These are phyloP conservation scores for Raffaelea deltoideospora DNA, from an alignment of 2,329 filamentous ascomycete species.

Conservation along the genomic window DNA sequence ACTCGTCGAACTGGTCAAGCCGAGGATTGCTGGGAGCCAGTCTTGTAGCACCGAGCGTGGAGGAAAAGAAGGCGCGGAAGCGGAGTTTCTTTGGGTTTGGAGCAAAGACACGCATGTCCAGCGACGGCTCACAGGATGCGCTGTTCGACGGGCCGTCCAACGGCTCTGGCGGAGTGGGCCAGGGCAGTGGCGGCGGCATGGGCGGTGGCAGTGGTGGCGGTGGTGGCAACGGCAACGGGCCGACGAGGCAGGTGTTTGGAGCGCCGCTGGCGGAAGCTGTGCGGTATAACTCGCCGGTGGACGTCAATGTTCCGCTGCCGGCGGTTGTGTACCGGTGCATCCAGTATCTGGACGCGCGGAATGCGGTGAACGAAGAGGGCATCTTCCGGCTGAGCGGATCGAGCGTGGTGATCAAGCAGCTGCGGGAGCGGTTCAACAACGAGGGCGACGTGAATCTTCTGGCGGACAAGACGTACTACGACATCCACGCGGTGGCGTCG, in stretches of 20 bases:
- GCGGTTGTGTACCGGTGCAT: conserved; percentile 92
- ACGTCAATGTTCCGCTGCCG: conserved; percentile 62
- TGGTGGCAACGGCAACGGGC: conserved; percentile 18
- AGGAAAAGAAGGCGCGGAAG: conserved; percentile 74
- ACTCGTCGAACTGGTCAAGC: conserved; percentile 65
- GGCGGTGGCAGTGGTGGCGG: conserved; percentile 31
- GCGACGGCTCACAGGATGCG: conserved; percentile 38
- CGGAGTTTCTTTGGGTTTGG: conserved; percentile 59
- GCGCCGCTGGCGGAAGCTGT: conserved; percentile 76
- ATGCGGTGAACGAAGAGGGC: conserved; percentile 74
- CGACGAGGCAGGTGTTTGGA: conserved; percentile 64
- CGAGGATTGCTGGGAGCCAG: conserved; percentile 19
- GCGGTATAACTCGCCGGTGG: conserved; percentile 57
- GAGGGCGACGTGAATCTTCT: conserved; percentile 86
- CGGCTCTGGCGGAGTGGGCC: conserved; percentile 29
- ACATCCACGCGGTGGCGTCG: conserved; percentile 91
- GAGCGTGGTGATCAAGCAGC: conserved; percentile 78
- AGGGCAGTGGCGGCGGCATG: conserved; percentile 21
- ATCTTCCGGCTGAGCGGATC: conserved; percentile 97
- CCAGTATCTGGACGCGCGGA: conserved; percentile 75
- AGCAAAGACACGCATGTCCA: conserved; percentile 41
- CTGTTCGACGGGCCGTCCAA: too few relatives aligned
- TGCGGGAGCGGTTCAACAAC: conserved; percentile 84
- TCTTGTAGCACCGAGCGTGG: conserved; percentile 30
- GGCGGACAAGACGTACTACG: conserved; percentile 70